phyloP scores from a whole-genome alignment of 1,139 yeast genomes.

The Candida tetrigidarum region DNA sequence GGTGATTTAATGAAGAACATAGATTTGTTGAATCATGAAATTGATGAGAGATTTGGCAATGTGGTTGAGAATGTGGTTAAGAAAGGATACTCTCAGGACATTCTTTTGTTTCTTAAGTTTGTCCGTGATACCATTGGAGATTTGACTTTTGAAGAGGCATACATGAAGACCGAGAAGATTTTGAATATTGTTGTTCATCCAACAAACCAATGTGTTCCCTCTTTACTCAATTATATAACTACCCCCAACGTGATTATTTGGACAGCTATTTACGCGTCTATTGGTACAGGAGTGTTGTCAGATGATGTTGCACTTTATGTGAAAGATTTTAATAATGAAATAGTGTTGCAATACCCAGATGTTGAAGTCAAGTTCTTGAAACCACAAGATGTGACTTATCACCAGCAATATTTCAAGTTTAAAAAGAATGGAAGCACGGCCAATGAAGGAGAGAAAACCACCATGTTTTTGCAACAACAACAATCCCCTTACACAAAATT shows the following conservation, averaged over 20 bases:
- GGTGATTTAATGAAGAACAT: slow-evolving; percentile 56
- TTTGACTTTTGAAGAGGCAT: slow-evolving; percentile 92
- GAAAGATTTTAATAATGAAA: slow-evolving; percentile 65
- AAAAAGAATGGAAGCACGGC: slow-evolving; percentile 6
- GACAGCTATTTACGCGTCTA: slow-evolving; percentile 80
- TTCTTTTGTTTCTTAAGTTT: slow-evolving; percentile 75
- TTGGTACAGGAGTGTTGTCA: slow-evolving; percentile 68
- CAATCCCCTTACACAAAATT: slow-evolving; percentile 81
- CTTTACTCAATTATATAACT: slow-evolving; percentile 84
- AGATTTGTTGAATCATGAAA: slow-evolving; percentile 54
- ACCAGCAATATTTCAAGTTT: slow-evolving; percentile 40
- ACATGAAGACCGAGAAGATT: slow-evolving; percentile 79
- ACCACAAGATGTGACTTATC: slow-evolving; percentile 53
- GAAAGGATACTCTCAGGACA: slow-evolving; percentile 87
- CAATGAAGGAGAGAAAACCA: slow-evolving; percentile 2
- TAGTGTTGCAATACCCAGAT: slow-evolving; percentile 47
- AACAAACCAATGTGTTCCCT: slow-evolving; percentile 70
- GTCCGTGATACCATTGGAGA: slow-evolving; percentile 81
- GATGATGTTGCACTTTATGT: slow-evolving; percentile 67
- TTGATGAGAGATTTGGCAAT: slow-evolving; percentile 67
- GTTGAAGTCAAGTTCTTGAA: slow-evolving; percentile 40
- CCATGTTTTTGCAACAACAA: slow-evolving; percentile 24
- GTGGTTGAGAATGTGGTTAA: slow-evolving; percentile 67
- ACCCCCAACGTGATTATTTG: slow-evolving; percentile 93
- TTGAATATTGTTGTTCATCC: slow-evolving; percentile 91